Conservation (phyloP, 352 stramenopile species). For the Phytophthora litchii region DNA sequence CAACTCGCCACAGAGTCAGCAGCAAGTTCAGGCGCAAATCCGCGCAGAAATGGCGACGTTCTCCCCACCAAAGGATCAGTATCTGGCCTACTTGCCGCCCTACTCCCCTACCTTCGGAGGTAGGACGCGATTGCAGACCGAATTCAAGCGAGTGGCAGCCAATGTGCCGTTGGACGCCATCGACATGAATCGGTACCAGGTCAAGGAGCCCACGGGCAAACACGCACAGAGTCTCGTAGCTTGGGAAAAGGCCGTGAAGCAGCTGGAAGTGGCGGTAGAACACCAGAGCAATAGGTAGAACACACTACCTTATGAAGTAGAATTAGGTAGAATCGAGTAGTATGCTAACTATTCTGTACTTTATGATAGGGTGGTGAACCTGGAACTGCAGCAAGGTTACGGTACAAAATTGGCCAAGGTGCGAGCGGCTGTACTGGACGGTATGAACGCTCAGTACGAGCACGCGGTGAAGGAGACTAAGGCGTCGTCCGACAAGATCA, state of each 20-base stretch:
- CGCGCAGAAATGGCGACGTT: constrained; percentile 78
- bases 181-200: constrained; percentile 75
- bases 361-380: constrained; percentile 55
- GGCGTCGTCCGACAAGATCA: constrained; percentile 51
- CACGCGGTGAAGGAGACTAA: constrained; percentile 47
- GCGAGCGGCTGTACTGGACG: constrained; percentile 63
- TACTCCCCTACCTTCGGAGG: constrained; percentile 62
- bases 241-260: constrained; percentile 62
- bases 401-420: constrained; percentile 72
- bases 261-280: constrained; percentile 60
- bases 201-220: constrained; percentile 49
- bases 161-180: constrained; percentile 74
- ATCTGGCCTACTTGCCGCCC: constrained; percentile 68
- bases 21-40: constrained; percentile 71
- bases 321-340: constrained; percentile 7
- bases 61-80: constrained; percentile 44
- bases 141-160: constrained; percentile 75
- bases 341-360: constrained; percentile 6
- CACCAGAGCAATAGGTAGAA: constrained; percentile 62
- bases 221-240: constrained; percentile 41
- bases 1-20: constrained; percentile 48
- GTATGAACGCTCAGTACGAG: constrained; percentile 63
- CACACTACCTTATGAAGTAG: constrained; percentile 7
- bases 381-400: constrained; percentile 81
- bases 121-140: constrained; percentile 59